Percentiles rank a stretch among this genome's conserved stretches.
These are phyloP conservation scores for Brassica cretica DNA, from an alignment of 345 rosid species.

Conservation along the genomic window DNA sequence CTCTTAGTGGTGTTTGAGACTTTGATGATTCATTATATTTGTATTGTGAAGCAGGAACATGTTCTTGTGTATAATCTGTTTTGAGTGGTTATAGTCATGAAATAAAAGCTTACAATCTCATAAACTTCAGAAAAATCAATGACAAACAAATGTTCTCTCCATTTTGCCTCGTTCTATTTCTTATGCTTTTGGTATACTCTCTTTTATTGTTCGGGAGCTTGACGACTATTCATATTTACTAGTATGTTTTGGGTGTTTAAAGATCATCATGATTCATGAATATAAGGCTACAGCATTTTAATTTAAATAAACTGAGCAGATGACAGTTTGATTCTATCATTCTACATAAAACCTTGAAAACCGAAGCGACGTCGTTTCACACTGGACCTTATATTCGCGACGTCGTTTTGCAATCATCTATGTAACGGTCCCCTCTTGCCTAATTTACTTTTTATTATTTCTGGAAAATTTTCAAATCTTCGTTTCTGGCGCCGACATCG, in stretches of 20 bases:
- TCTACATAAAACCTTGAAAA: background rate
- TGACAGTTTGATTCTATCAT: background rate
- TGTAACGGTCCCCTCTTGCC: background rate
- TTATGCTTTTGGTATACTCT: background rate
- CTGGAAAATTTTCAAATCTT: slow-evolving; percentile 22
- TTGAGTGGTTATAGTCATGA: slow-evolving; percentile 1
- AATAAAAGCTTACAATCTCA: background rate
- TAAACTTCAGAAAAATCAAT: background rate
- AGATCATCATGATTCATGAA: background rate
- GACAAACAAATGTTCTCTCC: background rate
- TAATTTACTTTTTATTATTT: background rate
- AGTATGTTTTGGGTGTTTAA: slow-evolving; percentile 32
- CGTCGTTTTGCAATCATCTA: background rate
- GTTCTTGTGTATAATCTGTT: slow-evolving; percentile 12
- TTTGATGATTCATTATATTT: slow-evolving; percentile 22
- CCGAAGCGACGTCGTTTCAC: background rate
- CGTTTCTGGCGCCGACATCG: slow-evolving; percentile 38
- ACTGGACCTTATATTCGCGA: background rate
- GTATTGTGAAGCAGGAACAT: background rate
- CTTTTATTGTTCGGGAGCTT: background rate
- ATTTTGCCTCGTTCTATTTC: background rate
- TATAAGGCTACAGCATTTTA: slow-evolving; percentile 5
- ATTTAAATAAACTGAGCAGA: background rate
- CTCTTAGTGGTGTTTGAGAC: slow-evolving; percentile 5
- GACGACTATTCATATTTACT: slow-evolving; percentile 14